Evolutionary conservation across 2,329 filamentous ascomycete species (phyloP).

Genomic region (Colletotrichum kahawae): DNA sequence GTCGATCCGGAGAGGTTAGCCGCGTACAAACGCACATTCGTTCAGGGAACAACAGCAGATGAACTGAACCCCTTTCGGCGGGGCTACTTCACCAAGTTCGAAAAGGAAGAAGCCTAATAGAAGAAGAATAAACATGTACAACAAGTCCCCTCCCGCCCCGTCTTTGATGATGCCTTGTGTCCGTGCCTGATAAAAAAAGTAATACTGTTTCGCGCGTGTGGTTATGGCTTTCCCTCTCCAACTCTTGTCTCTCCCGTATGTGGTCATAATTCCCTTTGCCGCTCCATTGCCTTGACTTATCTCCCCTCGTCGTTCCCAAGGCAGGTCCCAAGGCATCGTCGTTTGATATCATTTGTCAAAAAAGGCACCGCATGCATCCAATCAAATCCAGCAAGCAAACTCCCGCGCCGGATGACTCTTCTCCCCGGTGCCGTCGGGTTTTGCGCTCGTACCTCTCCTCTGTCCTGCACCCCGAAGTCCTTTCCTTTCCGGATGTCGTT

Average conservation of each 20-base stretch:
- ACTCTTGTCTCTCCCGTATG: background rate
- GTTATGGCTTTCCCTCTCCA: background rate
- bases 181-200: slow-evolving; percentile 10
- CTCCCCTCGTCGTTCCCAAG: slow-evolving; percentile 2
- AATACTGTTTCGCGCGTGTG: background rate
- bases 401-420: background rate
- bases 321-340: slow-evolving; percentile 8
- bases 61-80: slow-evolving; percentile 66
- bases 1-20: slow-evolving; percentile 52
- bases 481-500: background rate
- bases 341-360: slow-evolving; percentile 20
- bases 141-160: background rate
- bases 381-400: background rate
- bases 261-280: background rate
- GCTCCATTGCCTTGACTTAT: background rate
- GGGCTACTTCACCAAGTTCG: slow-evolving; percentile 63
- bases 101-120: slow-evolving; percentile 31
- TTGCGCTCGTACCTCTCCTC: background rate
- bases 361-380: background rate
- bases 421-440: background rate
- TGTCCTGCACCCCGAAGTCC: background rate
- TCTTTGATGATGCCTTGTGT: slow-evolving; percentile 18
- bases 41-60: slow-evolving; percentile 56
- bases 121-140: slow-evolving; percentile 6
- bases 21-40: slow-evolving; percentile 30